Percentiles rank a stretch among this genome's conserved stretches.
These are phyloP conservation scores for Saccharomycopsis babjevae DNA, from an alignment of 805 yeast species.

Conservation along the genomic window DNA sequence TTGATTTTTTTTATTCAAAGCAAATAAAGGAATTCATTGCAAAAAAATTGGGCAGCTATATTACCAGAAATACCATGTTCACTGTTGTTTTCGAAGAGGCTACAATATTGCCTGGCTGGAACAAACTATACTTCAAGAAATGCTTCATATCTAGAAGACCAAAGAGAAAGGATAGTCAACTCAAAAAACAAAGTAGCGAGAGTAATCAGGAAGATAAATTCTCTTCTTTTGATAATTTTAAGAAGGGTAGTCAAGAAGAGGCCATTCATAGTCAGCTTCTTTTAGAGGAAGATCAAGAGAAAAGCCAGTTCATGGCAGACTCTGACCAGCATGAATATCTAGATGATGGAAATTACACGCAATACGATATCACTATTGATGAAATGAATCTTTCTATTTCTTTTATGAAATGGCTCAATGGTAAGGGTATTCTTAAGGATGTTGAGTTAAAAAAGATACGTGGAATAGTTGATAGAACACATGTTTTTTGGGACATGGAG, in stretches of 20 bases:
- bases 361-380: slow-evolving; percentile 84
- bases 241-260: slow-evolving; percentile 63
- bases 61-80: slow-evolving; percentile 74
- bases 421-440: slow-evolving; percentile 75
- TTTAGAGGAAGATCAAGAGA: slow-evolving; percentile 25
- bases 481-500: slow-evolving; percentile 69
- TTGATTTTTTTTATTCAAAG: background rate
- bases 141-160: slow-evolving; percentile 86
- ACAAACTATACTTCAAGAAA: slow-evolving; percentile 72
- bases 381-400: slow-evolving; percentile 73
- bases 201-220: background rate
- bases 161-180: slow-evolving; percentile 23
- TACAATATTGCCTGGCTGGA: slow-evolving; percentile 84
- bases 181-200: background rate
- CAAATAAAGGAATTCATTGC: slow-evolving; percentile 64
- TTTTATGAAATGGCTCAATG: slow-evolving; percentile 79
- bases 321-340: slow-evolving; percentile 17
- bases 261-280: slow-evolving; percentile 42
- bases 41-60: slow-evolving; percentile 63
- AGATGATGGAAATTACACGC: slow-evolving; percentile 94
- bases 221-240: slow-evolving; percentile 30
- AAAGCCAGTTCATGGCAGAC: background rate
- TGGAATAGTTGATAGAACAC: slow-evolving; percentile 88
- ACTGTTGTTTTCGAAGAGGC: slow-evolving; percentile 88
- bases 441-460: slow-evolving; percentile 76